Evolutionary conservation across 1,284 basidiomycete genomes (phyloP), one percentile per base, ranked within the genome.

Genomic region (Xerocomus nothofagi): DNA sequence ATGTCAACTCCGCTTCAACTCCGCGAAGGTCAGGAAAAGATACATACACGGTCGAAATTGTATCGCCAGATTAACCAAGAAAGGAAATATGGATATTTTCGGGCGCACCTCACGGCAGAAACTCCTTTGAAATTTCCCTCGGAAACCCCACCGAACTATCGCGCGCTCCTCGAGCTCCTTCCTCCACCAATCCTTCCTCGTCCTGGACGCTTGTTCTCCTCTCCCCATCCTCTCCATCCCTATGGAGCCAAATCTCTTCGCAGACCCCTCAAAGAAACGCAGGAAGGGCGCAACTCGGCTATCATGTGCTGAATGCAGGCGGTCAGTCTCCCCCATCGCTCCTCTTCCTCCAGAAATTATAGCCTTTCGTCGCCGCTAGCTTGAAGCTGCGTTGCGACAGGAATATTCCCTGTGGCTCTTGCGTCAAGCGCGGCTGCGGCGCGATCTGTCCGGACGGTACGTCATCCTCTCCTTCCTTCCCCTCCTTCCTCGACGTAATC

Each of bases 341-440:
- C 20, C 7, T 3, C 15, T 8, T n/a, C 6, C 12, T 0, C 7
- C 9, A 4, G 17, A 18, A 5, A 6, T 23, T 1, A 15, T 11
- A 20, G 4, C 15, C 12, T 10, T 27, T 3, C 37, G 31, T 32
- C 20, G 30, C 21, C 21, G 15, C 7, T 17, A 87, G 86, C 59
- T 69, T 90, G 47, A 90, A 90, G 68, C 70, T 90, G 51, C 77
- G 85, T 15, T 90, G 87, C 65, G 88, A 90, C 73, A 78, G 87
- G 58, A 75, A 65, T 6, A 17, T 70, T 49, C 69, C 69, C 29
- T 71, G 69, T 50, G 67, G 71, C 45, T 66, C 65, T 2, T 65
- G 63, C 49, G 54, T 65, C 40, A 76, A 81, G 66, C 76, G 86
- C 56, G 86, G 85, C n/a, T 88, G 85, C 59, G 81, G 81, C 42